Evolutionary conservation across 495 filamentous ascomycete species (phyloP).

Genomic region (Podospora didyma): DNA sequence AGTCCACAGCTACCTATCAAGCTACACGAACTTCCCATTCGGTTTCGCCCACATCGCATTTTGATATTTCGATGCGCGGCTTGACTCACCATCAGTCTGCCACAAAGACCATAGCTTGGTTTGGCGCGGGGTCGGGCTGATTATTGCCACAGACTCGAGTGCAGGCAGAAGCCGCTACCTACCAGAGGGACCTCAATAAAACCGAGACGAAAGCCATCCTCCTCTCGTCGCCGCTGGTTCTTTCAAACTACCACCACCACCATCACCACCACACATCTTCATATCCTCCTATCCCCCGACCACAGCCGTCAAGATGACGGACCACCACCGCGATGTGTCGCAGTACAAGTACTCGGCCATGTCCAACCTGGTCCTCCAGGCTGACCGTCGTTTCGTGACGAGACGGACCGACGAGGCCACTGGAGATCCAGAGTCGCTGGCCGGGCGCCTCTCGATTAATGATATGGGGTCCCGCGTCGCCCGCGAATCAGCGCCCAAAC

Average conservation of each 20-base stretch:
- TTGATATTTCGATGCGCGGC: constrained; percentile 18
- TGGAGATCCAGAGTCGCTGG: constrained; percentile 95
- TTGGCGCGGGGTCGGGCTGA: constrained; percentile 16
- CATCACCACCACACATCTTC: background rate
- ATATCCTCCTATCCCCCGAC: background rate
- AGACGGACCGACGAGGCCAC: constrained; percentile 90
- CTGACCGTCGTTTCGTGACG: constrained; percentile 92
- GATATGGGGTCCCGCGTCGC: constrained; percentile 88
- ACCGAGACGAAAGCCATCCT: background rate
- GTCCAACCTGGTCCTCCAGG: constrained; percentile 99
- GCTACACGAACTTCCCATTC: background rate
- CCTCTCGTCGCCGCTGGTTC: background rate
- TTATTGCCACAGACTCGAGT: constrained; percentile 9
- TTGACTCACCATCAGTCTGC: background rate
- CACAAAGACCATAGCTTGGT: constrained; percentile 16
- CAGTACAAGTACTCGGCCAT: constrained; percentile 99
- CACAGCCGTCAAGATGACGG: constrained; percentile 59
- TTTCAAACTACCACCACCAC: constrained; percentile 2
- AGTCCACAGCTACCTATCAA: background rate
- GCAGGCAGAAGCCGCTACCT: constrained; percentile 4
- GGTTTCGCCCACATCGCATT: constrained; percentile 1
- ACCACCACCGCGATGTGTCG: constrained; percentile 81
- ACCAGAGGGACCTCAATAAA: background rate
- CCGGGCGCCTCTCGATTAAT: constrained; percentile 83
- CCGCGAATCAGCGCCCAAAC: constrained; percentile 74